Evolutionary conservation across 1,284 basidiomycete species (phyloP).

Genomic region (Cryptococcus maquisensis): DNA sequence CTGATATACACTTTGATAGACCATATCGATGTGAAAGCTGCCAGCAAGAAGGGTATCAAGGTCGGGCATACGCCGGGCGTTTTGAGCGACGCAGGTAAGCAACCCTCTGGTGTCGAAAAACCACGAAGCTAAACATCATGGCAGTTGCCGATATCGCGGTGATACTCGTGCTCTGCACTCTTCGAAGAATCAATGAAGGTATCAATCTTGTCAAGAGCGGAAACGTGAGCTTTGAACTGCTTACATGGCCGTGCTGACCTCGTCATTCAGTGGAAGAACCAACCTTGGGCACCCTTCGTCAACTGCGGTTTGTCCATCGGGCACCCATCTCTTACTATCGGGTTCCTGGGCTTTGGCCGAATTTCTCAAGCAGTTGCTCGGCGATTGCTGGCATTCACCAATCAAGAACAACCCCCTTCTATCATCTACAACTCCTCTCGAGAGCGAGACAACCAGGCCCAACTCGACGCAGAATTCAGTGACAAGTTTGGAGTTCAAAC

Average conservation of each 20-base stretch:
- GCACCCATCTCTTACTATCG: constrained; percentile 58
- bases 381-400: constrained; percentile 72
- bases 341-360: constrained; percentile 90
- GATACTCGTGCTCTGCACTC: constrained; percentile 87
- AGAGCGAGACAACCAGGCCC: constrained; percentile 38
- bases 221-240: constrained; percentile 52
- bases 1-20: constrained; percentile 54
- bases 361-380: constrained; percentile 76
- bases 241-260: background rate
- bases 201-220: constrained; percentile 64
- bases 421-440: constrained; percentile 40
- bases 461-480: constrained; percentile 57
- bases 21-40: constrained; percentile 66
- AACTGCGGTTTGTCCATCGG: constrained; percentile 51
- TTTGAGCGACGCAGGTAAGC: constrained; percentile 74
- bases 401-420: constrained; percentile 26
- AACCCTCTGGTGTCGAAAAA: background rate
- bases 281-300: constrained; percentile 70
- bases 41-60: constrained; percentile 64
- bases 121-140: background rate
- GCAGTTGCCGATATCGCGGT: constrained; percentile 79
- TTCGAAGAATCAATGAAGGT: constrained; percentile 67
- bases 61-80: constrained; percentile 90
- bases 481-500: constrained; percentile 56
- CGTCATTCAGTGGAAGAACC: constrained; percentile 55